These are phyloP conservation scores for Moricandia moricandioides DNA, from an alignment of 345 rosid species.

Conservation along the genomic window DNA sequence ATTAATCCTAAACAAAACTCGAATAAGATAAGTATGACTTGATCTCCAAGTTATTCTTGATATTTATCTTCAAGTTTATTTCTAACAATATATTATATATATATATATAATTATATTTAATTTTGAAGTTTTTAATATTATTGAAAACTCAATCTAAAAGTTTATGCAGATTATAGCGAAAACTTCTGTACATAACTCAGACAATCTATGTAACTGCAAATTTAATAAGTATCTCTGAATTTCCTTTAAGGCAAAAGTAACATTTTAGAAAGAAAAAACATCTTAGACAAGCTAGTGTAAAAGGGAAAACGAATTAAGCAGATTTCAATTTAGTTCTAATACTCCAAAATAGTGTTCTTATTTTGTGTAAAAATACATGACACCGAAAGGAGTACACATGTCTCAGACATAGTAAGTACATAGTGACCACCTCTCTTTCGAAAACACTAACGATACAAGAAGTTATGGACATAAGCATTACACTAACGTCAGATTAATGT, in stretches of 20 bases:
- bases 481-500: background rate
- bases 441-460: background rate
- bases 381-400: background rate
- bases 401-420: background rate
- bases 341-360: background rate
- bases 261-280: background rate
- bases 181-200: background rate
- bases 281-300: background rate
- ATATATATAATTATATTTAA: too few relatives aligned
- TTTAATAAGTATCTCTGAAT: too few relatives aligned
- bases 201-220: background rate
- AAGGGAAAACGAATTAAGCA: background rate
- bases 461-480: conserved; percentile 1
- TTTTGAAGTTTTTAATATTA: too few relatives aligned
- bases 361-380: background rate
- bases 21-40: background rate
- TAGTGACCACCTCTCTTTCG: background rate
- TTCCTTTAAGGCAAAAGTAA: too few relatives aligned
- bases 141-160: too few relatives aligned
- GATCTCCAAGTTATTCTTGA: background rate
- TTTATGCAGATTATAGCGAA: too few relatives aligned
- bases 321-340: background rate
- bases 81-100: too few relatives aligned
- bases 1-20: background rate
- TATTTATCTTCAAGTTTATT: background rate